phyloP scores from a whole-genome alignment of 1,284 basidiomycete species.

The Megacollybia platyphylla region DNA sequence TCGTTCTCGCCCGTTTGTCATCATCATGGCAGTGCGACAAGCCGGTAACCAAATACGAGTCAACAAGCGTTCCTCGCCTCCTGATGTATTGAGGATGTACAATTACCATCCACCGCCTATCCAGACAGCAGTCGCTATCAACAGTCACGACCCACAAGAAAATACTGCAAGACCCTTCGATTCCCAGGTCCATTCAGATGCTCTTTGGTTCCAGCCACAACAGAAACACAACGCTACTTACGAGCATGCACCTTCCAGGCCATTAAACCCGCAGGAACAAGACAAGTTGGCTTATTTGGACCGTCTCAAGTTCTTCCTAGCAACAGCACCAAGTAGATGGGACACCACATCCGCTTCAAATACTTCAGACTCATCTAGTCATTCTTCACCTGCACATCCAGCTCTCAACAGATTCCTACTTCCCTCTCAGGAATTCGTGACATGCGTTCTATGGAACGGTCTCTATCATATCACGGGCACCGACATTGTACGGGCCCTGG shows the following conservation, averaged over 20 bases:
- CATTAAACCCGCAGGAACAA: constrained; percentile 48
- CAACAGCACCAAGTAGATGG: constrained; percentile 72
- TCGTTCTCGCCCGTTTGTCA: too few relatives aligned
- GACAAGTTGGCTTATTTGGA: constrained; percentile 63
- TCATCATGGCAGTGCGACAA: too few relatives aligned
- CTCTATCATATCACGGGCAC: constrained; percentile 89
- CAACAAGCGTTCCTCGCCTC: too few relatives aligned
- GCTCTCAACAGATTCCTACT: constrained; percentile 74
- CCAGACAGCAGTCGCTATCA: neutral
- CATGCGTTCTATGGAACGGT: constrained; percentile 83
- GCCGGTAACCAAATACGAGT: too few relatives aligned
- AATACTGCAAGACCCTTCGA: neutral
- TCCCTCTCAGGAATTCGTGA: constrained; percentile 77
- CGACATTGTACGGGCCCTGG: constrained; percentile 77
- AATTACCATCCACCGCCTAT: neutral
- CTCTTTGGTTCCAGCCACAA: constrained; percentile 1
- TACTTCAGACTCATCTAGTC: constrained; percentile 14
- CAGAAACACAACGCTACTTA: constrained; percentile 15
- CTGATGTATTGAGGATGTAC: too few relatives aligned
- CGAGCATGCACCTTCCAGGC: constrained; percentile 33
- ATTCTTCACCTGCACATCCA: constrained; percentile 33
- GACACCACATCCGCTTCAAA: constrained; percentile 16
- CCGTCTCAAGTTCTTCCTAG: constrained; percentile 76
- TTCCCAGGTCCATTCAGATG: neutral
- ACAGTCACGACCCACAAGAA: neutral